phyloP scores from a whole-genome alignment of 2,329 filamentous ascomycete species.

The Magnaporthiopsis incrustans region DNA sequence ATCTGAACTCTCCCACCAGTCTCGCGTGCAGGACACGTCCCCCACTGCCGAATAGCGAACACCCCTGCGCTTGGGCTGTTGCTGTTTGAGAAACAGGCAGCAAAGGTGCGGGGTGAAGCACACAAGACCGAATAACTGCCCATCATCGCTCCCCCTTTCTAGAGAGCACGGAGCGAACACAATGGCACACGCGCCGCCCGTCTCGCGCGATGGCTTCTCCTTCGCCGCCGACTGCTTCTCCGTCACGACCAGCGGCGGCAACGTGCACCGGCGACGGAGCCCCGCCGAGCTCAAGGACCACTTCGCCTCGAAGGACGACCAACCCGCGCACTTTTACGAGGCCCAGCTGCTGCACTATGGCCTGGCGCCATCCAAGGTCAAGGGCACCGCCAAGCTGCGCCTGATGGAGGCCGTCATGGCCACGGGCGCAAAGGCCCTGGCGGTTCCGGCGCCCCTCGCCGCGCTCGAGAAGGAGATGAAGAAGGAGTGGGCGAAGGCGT shows the following conservation, averaged over 20 bases:
- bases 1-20: not conserved
- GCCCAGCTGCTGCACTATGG: conserved; percentile 57
- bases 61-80: not conserved
- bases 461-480: conserved; percentile 46
- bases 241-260: conserved; percentile 32
- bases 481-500: conserved; percentile 42
- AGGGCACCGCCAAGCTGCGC: conserved; percentile 49
- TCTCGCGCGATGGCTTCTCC: conserved; percentile 28
- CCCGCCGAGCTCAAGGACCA: conserved; percentile 34
- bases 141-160: not conserved
- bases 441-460: conserved; percentile 38
- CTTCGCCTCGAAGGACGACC: conserved; percentile 37
- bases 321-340: conserved; percentile 52
- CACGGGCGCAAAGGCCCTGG: conserved; percentile 26
- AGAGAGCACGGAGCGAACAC: too few species aligned
- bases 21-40: not conserved
- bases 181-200: not conserved
- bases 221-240: conserved; percentile 35
- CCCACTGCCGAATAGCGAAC: not conserved
- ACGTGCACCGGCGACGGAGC: conserved; percentile 37
- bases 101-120: not conserved
- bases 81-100: not conserved
- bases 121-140: not conserved
- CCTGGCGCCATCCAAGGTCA: conserved; percentile 45
- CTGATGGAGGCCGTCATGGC: conserved; percentile 47